Evolutionary conservation across 2,329 filamentous ascomycete genomes (phyloP).

Genomic region (Aspergillus sp.): DNA sequence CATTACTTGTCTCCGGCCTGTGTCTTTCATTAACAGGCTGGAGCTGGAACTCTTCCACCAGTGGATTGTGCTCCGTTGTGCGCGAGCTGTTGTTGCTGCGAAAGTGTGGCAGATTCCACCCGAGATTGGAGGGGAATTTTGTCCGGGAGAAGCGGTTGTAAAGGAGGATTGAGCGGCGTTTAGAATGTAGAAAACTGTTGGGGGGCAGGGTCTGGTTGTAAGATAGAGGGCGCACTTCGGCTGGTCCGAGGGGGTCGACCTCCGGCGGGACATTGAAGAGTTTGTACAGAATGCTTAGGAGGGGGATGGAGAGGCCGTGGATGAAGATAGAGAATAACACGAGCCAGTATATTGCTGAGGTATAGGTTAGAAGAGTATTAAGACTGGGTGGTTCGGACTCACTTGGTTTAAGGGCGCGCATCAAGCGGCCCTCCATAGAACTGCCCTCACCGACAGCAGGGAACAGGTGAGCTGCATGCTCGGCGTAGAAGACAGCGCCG

Average conservation of each 20-base stretch:
- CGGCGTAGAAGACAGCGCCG: slow-evolving; percentile 47
- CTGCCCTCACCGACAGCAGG: slow-evolving; percentile 41
- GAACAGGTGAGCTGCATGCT: slow-evolving; percentile 46
- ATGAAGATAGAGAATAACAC: slow-evolving; percentile 42
- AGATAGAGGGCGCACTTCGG: slow-evolving; percentile 31
- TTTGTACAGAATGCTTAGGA: slow-evolving; percentile 33
- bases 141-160: slow-evolving; percentile 35
- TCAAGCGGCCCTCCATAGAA: slow-evolving; percentile 41
- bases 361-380: neutral
- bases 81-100: neutral
- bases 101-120: neutral
- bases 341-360: slow-evolving; percentile 45
- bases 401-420: slow-evolving; percentile 41
- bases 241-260: slow-evolving; percentile 28
- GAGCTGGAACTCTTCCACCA: too few relatives aligned
- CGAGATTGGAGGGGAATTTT: neutral
- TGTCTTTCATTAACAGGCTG: too few relatives aligned
- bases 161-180: slow-evolving; percentile 30
- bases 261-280: slow-evolving; percentile 28
- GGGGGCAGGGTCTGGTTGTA: slow-evolving; percentile 34
- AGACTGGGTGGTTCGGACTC: neutral
- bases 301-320: slow-evolving; percentile 39
- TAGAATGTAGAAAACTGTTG: slow-evolving; percentile 29
- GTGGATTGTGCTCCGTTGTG: too few relatives aligned
- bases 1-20: too few relatives aligned